Evolutionary conservation across 108 stramenopile genomes (phyloP), one percentile per base, ranked within the genome.

Genomic region (Cyclotella sp.): DNA sequence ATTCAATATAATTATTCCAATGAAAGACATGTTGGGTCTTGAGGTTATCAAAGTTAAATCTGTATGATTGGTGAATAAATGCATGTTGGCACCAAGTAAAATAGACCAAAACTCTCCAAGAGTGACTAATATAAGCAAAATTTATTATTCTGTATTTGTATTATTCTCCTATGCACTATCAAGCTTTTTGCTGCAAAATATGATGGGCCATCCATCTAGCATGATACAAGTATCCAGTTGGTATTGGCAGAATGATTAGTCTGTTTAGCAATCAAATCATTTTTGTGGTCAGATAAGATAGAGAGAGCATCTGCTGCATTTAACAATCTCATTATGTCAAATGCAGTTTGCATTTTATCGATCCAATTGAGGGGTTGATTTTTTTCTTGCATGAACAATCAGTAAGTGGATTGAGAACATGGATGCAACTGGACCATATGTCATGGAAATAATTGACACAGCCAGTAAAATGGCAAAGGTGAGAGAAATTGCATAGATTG

Each of bases 391-490:
- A 53, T 30, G 70, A 59, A 19, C 69, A 46, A 6, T 46, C 54
- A 0, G 81, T 86, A 9, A 85, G 52, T 68, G 84, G 16, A 71
- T 68, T 11, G 85, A 47, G 27, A 86, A 34, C 51, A 51, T 85
- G 81, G 3, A 82, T 70, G 8, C 86, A 65, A 9, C 63, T 51
- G 16, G n/a, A 79, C 60, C 55, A 88, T 76, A 88, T 79, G 52
- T 82, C 63, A 10, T 49, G 34, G 57, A 79, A 85, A 26, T 70
- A 73, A 27, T 29, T 84, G 6, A 84, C 76, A 29, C 72, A 73
- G n/a, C 84, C 87, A 61, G 79, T 69, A 65, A 87, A 84, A 1
- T 4, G 6, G 34, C 4, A 6, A 5, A 86, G 18, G 51, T 86
- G 44, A 43, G 42, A 61, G 26, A 70, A 26, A 12, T 52, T 70